Base-by-base conservation (phyloP, 805 yeast species). In the Myxozyma neglecta region DNA sequence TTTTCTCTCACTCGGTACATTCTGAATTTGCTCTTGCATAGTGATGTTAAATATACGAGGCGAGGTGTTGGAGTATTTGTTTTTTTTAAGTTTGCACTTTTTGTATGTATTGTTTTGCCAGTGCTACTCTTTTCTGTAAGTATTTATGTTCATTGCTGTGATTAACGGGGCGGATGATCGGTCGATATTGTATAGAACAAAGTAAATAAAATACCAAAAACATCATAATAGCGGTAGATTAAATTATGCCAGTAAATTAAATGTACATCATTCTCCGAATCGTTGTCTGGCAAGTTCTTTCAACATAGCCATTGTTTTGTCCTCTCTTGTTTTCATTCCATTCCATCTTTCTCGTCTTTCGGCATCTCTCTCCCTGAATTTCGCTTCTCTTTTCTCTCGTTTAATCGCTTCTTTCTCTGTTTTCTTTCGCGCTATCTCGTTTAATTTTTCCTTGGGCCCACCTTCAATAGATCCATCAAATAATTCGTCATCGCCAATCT, bases 331-430 rank as follows among this genome's bases (percentile, higher is more conserved):
- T 42, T 60, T 61, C 58, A 60, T 45, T 8, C 52, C 60, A 11
- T 54, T 47, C 68, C 67, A 63, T 24, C 68, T 48, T 46, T 63
- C 48, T 35, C 67, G 20, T 20, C 68, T 35, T 13, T 49, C 68
- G 13, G 67, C 65, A 42, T 65, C 68, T n/a, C 57, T 51, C 43
- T 64, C 66, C 37, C 64, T 29, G 24, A 40, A 50, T 6, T 45
- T 36, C 11, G 64, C 66, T 34, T 64, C 67, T 24, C 66, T 34
- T 24, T 43, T 24, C 58, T 61, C 63, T 8, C 59, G 54, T 24
- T 60, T 62, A 6, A 53, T 39, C 35, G 60, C 32, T 18, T 61
- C 63, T 36, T 58, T 57, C 50, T 64, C 67, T 8, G 56, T 58
- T 44, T 47, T 57, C 29, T 53, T 44, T 24, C 29, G 56, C 14